These are phyloP conservation scores for Rubia yunnanensis DNA, from an alignment of 257 asterid species.

Conservation along the genomic window DNA sequence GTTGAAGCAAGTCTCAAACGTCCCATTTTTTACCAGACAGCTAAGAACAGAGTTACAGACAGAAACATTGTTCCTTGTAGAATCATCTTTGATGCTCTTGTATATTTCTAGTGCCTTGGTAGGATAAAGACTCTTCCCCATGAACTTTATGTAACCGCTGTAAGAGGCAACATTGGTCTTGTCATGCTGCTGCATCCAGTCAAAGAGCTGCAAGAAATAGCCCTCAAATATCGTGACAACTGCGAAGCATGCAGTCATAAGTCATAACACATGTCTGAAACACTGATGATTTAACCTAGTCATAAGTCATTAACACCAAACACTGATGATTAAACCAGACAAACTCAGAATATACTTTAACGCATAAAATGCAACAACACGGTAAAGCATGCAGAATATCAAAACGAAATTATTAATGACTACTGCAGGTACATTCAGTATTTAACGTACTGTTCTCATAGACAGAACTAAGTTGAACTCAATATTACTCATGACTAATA, in stretches of 20 bases:
- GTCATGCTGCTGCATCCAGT: constrained; percentile 82
- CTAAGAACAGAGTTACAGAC: constrained; percentile 78
- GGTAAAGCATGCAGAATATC: not conserved
- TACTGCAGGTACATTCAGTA: not conserved
- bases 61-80: constrained; percentile 54
- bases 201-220: constrained; percentile 61
- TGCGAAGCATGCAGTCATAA: not conserved
- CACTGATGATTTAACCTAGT: not conserved
- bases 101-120: constrained; percentile 60
- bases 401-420: not conserved
- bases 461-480: not conserved
- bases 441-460: not conserved
- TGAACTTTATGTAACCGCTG: constrained; percentile 75
- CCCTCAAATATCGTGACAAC: constrained; percentile 13
- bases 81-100: constrained; percentile 56
- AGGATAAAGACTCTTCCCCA: constrained; percentile 58
- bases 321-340: not conserved
- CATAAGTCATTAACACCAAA: not conserved
- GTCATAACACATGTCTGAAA: not conserved
- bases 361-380: not conserved
- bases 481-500: not conserved
- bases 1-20: constrained; percentile 62
- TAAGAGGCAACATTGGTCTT: constrained; percentile 78
- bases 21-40: constrained; percentile 65
- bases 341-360: constrained; percentile 1